Conservation (phyloP, 139 green algal genomes). For the Picochlorum sp. region DNA sequence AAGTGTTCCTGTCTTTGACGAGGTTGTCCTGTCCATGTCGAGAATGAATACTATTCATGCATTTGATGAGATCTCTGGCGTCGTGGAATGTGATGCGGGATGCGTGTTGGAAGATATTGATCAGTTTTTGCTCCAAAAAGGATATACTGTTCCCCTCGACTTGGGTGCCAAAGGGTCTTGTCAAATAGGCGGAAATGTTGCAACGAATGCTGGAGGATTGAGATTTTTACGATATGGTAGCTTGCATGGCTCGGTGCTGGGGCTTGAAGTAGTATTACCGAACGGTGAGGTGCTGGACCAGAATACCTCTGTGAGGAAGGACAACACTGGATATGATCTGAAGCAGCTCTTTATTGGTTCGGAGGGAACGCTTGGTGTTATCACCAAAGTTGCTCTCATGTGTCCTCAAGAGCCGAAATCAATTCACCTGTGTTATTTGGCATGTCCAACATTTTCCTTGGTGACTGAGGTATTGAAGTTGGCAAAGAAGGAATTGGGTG, state of each 20-base stretch:
- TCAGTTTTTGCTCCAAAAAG: constrained; percentile 32
- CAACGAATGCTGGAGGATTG: constrained; percentile 90
- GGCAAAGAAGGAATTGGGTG: constrained; percentile 61
- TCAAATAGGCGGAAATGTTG: constrained; percentile 95
- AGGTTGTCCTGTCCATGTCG: constrained; percentile 67
- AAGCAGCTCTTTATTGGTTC: constrained; percentile 98
- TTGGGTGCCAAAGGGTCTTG: constrained; percentile 93
- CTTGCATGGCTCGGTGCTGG: constrained; percentile 84
- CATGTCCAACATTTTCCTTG: constrained; percentile 46
- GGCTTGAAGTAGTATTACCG: constrained; percentile 85
- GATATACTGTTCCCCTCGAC: constrained; percentile 86
- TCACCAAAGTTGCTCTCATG: constrained; percentile 74
- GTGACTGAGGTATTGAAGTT: constrained; percentile 41
- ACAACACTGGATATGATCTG: constrained; percentile 98
- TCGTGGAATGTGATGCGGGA: constrained; percentile 66
- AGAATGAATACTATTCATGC: constrained; percentile 61
- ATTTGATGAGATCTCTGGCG: constrained; percentile 57
- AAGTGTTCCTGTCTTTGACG: constrained; percentile 77
- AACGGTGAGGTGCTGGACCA: constrained; percentile 83
- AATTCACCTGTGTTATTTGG: constrained; percentile 68
- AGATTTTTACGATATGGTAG: constrained; percentile 86
- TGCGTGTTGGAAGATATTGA: constrained; percentile 79
- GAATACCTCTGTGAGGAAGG: constrained; percentile 67
- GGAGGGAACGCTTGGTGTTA: constrained; percentile 89
- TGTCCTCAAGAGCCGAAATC: constrained; percentile 52